Percentiles rank a stretch among this genome's conserved stretches.
Conservation (phyloP, 768 basidiomycete species). For the Pholiota microspora region DNA sequence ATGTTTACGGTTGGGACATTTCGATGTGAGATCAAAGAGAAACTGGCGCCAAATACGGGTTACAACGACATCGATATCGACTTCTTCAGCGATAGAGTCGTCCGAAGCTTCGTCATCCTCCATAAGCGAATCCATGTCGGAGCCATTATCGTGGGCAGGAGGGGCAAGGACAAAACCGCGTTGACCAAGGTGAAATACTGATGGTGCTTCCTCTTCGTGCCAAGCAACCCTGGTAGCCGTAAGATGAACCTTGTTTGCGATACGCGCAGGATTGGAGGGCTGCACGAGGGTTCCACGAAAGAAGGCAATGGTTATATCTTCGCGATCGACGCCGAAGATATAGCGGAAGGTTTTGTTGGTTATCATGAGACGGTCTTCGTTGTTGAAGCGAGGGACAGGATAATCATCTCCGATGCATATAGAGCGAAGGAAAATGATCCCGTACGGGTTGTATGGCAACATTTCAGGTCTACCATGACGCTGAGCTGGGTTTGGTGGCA, state of each 20-base stretch:
- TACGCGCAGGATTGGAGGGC: neutral
- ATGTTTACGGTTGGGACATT: no score
- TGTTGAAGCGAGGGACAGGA: constrained; percentile 6
- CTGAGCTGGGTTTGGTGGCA: neutral
- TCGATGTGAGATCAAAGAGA: no score
- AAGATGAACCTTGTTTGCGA: constrained; percentile 1
- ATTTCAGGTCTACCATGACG: neutral
- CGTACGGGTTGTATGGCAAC: neutral
- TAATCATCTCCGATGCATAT: constrained; percentile 5
- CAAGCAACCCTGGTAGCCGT: no score
- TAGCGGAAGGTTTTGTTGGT: neutral
- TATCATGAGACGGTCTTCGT: neutral
- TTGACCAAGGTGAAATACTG: no score
- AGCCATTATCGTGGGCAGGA: no score
- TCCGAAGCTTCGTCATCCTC: no score
- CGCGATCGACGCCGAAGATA: neutral
- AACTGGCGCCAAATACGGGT: no score
- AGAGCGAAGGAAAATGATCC: constrained; percentile 11
- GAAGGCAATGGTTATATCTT: neutral
- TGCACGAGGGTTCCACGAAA: neutral
- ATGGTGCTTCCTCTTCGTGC: no score
- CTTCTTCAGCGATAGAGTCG: no score
- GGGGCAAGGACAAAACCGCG: no score
- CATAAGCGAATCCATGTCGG: no score
- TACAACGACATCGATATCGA: no score